Evolutionary conservation across 2,329 filamentous ascomycete species (phyloP), one percentile per base, ranked within the genome.

Genomic region (Alternaria metachromatica): DNA sequence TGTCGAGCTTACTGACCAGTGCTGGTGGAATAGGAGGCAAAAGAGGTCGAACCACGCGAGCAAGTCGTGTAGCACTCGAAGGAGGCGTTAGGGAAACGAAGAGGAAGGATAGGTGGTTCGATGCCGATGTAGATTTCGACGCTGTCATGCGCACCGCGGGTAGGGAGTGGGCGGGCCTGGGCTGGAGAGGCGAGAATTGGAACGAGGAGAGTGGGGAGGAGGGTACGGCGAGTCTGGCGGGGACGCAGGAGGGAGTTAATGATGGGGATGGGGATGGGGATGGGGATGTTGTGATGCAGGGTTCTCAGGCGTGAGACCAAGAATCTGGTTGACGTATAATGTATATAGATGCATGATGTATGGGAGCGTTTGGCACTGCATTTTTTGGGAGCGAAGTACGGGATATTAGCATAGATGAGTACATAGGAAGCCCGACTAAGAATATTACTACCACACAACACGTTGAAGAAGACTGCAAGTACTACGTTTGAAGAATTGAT

Each of bases 51-150:
- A 94, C 86, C 3, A 96, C 93, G 0, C 83, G 93, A 58, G 88
- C 90, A 51, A 92, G 92, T 51, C 86, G 91, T 58, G 92, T 91
- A 37, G 93, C 93, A 0, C 81, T 94, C 0, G 93, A 96, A 76
- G 92, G 92, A 13, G 90, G 92, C 1, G 84, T 87, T 58, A 87
- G 93, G 65, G 85, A 85, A 28, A 87, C 82, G 3, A 92, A 89
- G 8, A 85, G 92, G 45, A 84, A 87, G 53, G 92, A 95, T 64
- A 86, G 85, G 62, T 96, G 93, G 84, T 95, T 96, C 73, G 83
- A 86, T 0, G 83, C 85, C 4, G 82, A 84, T 11, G 77, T 92
- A 10, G 89, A 92, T 70, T 83, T 88, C 4, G 77, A 83, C 2
- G 80, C 86, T 21, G 88, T 95, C 3, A 84, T 93, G 80, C 82